Percentiles rank a stretch among this genome's conserved stretches.
These are phyloP conservation scores for Hansenula anomala DNA, from an alignment of 1,139 yeast species.

Conservation along the genomic window DNA sequence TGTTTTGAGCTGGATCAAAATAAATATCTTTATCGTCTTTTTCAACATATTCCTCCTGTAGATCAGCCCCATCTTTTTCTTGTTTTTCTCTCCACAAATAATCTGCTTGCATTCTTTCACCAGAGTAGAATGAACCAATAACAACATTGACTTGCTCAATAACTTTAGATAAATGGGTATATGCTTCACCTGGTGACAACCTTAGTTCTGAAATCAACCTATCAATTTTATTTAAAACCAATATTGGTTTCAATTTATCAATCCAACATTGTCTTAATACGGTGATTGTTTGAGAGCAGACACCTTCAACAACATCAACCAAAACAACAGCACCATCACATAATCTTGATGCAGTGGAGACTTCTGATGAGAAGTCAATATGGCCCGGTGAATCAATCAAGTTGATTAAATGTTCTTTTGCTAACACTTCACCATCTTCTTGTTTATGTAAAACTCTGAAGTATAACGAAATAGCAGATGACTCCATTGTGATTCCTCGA, in stretches of 20 bases:
- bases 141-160: conserved; percentile 95
- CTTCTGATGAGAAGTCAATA: conserved; percentile 94
- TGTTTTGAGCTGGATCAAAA: conserved; percentile 84
- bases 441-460: conserved; percentile 59
- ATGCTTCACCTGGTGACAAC: conserved; percentile 81
- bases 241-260: conserved; percentile 80
- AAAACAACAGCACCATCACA: conserved; percentile 96
- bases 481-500: conserved; percentile 97
- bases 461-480: conserved; percentile 85
- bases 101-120: conserved; percentile 92
- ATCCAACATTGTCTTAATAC: conserved; percentile 96
- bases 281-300: conserved; percentile 93
- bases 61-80: conserved; percentile 31
- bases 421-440: conserved; percentile 35
- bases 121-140: conserved; percentile 88
- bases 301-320: conserved; percentile 97
- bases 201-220: conserved; percentile 79
- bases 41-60: conserved; percentile 62
- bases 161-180: conserved; percentile 67
- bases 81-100: conserved; percentile 69
- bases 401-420: conserved; percentile 80
- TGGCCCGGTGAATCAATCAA: conserved; percentile 98
- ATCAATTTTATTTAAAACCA: conserved; percentile 93
- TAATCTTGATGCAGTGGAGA: conserved; percentile 88
- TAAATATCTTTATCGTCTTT: conserved; percentile 80